Percentiles rank a stretch among this genome's conserved stretches.
Evolutionary conservation across 2,329 filamentous ascomycete genomes (phyloP).

Genomic region (Gremmenia infestans): DNA sequence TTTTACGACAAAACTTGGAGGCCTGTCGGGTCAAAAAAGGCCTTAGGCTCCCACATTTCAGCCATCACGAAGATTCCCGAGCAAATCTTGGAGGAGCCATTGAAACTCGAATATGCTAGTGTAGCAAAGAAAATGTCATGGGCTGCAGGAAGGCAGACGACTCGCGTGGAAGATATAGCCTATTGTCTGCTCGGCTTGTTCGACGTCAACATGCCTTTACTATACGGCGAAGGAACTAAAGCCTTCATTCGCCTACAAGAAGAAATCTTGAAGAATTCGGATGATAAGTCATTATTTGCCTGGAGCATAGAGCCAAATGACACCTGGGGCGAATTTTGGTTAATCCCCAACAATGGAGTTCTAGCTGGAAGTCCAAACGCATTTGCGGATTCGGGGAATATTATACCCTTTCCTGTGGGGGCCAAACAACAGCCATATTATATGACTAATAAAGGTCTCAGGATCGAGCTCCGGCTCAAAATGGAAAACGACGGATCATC

Average conservation of each 20-base stretch:
- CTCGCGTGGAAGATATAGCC: constrained; percentile 36
- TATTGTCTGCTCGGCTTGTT: constrained; percentile 42
- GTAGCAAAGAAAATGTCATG: constrained; percentile 39
- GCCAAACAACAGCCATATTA: neutral
- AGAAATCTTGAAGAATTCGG: constrained; percentile 32
- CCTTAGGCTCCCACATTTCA: constrained; percentile 2
- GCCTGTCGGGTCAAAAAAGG: neutral
- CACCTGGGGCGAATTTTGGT: too few species aligned
- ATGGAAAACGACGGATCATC: neutral
- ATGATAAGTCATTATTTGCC: constrained; percentile 33
- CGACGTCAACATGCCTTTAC: constrained; percentile 35
- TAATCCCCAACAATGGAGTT: neutral
- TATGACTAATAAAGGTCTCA: constrained; percentile 4
- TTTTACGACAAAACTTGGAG: neutral
- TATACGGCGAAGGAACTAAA: constrained; percentile 37
- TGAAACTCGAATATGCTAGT: neutral
- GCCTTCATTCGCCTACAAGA: constrained; percentile 34
- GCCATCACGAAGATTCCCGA: constrained; percentile 5
- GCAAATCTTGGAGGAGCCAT: neutral
- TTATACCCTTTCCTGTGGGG: neutral
- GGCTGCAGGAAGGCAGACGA: constrained; percentile 34
- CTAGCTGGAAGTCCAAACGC: neutral
- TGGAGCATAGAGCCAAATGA: neutral
- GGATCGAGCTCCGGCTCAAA: neutral
- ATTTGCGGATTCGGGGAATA: neutral